Evolutionary conservation across 179 eudicot genomes (phyloP).

Genomic region (Silene noctiflora): DNA sequence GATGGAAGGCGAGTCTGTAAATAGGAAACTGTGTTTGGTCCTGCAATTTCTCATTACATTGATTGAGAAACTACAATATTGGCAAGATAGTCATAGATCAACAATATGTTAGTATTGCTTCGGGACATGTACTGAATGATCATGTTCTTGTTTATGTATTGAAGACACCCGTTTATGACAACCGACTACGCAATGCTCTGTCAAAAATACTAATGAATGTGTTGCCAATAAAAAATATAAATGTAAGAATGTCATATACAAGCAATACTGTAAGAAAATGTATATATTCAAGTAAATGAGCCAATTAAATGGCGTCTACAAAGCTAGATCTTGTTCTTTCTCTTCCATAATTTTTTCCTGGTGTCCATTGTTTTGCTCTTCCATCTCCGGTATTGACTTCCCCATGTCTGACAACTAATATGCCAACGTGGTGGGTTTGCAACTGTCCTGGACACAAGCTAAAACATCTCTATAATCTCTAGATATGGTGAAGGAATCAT

Average conservation of each 20-base stretch:
- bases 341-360: not conserved
- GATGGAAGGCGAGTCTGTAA: not conserved
- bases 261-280: not conserved
- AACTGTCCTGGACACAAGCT: slow-evolving; percentile 58
- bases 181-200: not conserved
- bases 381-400: slow-evolving; percentile 1
- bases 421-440: slow-evolving; percentile 57
- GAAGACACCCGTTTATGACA: not conserved
- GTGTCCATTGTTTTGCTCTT: not conserved
- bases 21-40: not conserved
- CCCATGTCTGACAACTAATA: slow-evolving; percentile 8
- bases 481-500: slow-evolving; percentile 63
- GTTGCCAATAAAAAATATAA: too few species aligned
- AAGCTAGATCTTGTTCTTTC: not conserved
- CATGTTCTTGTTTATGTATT: not conserved
- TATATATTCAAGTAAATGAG: not conserved
- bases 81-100: not conserved
- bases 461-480: slow-evolving; percentile 67
- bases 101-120: not conserved
- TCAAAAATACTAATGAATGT: too few species aligned
- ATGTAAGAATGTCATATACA: not conserved
- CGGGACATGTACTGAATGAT: not conserved
- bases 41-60: too few species aligned
- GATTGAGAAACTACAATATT: not conserved
- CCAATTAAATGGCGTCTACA: slow-evolving; percentile 1